These are phyloP conservation scores for Ascochyta koolunga DNA, from an alignment of 2,329 filamentous ascomycete species.

Conservation along the genomic window DNA sequence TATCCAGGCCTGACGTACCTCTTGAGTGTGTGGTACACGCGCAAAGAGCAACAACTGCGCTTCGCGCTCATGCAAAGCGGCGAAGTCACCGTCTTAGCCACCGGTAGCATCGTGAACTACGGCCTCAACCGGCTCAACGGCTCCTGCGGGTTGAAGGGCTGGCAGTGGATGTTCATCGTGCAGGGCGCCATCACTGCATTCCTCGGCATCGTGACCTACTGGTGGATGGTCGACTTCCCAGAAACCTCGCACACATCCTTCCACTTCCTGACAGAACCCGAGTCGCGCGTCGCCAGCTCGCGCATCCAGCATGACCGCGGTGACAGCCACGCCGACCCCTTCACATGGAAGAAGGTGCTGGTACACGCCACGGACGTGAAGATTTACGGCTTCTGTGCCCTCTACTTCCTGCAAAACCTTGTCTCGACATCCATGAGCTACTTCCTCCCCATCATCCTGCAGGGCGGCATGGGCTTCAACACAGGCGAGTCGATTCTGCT, in stretches of 20 bases:
- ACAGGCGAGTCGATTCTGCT: conserved; percentile 61
- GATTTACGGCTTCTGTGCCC: conserved; percentile 67
- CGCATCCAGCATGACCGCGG: conserved; percentile 67
- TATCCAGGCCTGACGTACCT: conserved; percentile 57
- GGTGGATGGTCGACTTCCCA: conserved; percentile 75
- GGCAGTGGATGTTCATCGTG: conserved; percentile 73
- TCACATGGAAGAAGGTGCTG: conserved; percentile 62
- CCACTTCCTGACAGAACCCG: conserved; percentile 62
- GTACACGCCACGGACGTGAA: conserved; percentile 65
- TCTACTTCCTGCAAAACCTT: conserved; percentile 72
- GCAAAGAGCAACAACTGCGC: conserved; percentile 69
- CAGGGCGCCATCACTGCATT: conserved; percentile 66
- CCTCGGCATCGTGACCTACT: conserved; percentile 66
- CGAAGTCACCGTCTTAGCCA: conserved; percentile 69
- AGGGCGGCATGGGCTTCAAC: conserved; percentile 54
- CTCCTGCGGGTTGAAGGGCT: conserved; percentile 62
- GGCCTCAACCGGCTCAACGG: conserved; percentile 70
- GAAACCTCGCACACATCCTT: conserved; percentile 64
- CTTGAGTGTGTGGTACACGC: conserved; percentile 67
- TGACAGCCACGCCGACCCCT: conserved; percentile 63
- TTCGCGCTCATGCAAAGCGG: conserved; percentile 70
- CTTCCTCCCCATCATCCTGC: conserved; percentile 67
- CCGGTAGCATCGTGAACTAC: conserved; percentile 71
- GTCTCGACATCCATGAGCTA: conserved; percentile 70
- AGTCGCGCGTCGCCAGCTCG: conserved; percentile 61